Base-by-base conservation (phyloP, 139 green algal genomes). In the Chlorella sp. region DNA sequence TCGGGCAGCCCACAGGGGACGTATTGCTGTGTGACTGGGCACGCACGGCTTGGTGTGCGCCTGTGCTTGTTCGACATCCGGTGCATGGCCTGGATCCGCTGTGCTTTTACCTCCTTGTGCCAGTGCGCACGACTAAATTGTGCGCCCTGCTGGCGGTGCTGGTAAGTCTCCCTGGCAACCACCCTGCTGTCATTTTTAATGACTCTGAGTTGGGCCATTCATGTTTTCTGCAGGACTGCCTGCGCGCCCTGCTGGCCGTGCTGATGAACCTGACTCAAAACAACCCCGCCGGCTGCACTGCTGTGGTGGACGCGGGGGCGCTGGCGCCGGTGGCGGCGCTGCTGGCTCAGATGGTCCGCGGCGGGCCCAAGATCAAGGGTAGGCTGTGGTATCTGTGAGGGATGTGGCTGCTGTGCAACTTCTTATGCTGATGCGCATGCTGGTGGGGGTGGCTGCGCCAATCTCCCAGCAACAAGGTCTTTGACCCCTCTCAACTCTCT, bases 241-340 rank as follows among this genome's bases (percentile, higher is more conserved):
- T 93, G 38, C 89, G 89, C 34, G 83, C 75, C 26, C 75, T 82
- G 19, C 80, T 91, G n/a, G 89, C 90, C 16, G 87, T 96, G 69
- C 76, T 96, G 24, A 95, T 96, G 90, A 96, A 96, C 84, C 74
- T 94, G 28, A 95, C 89, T 2, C 92, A 96, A 80, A 86, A 93
- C 82, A 94, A 94, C 75, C 20, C 48, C 22, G 74, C 85, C 19
- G 92, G 92, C 13, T 90, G 87, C 40, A 70, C 81, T 11, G 78
- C 79, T 32, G 82, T 95, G 32, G 79, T 85, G 34, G 60, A 24
- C 56, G 84, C 65, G 19, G 87, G 89, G 14, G 92, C 84, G 7
- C 69, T 91, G 44, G 68, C 86, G 48, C 72, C 82, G 7, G 83
- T 83, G 30, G 60, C 68, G 38, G 28, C 68, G 19, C 16, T 90